phyloP scores from a whole-genome alignment of 805 yeast species.

The Saturnispora halmiae region DNA sequence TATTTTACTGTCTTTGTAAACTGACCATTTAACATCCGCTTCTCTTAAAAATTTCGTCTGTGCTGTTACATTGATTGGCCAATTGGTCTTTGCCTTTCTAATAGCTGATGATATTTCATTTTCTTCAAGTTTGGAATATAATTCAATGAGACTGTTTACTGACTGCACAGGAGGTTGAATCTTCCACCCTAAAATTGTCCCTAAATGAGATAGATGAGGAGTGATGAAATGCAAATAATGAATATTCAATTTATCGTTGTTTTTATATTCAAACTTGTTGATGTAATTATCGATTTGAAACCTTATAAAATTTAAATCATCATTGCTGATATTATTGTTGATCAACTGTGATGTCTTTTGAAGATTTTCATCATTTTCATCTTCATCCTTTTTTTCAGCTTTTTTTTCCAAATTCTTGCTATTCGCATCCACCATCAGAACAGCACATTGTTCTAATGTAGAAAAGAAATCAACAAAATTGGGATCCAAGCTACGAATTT shows the following conservation, averaged over 20 bases:
- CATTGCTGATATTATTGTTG: neutral
- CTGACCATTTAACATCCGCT: conserved; percentile 36
- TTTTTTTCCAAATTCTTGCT: neutral
- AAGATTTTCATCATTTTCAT: neutral
- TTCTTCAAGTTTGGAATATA: conserved; percentile 34
- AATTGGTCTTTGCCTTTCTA: conserved; percentile 41
- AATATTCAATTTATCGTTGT: conserved; percentile 29
- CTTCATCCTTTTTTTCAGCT: neutral
- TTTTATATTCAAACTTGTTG: conserved; percentile 18
- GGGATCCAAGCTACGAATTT: conserved; percentile 31
- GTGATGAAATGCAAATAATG: conserved; percentile 40
- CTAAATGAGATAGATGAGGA: conserved; percentile 46
- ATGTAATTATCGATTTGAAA: conserved; percentile 35
- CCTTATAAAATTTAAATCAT: conserved; percentile 4
- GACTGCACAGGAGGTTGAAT: conserved; percentile 40
- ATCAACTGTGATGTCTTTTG: too few species aligned
- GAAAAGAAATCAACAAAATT: conserved; percentile 39
- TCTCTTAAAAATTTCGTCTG: conserved; percentile 22
- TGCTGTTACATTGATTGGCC: conserved; percentile 38
- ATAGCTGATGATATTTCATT: conserved; percentile 32
- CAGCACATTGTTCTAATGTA: conserved; percentile 37
- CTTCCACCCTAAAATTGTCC: conserved; percentile 41
- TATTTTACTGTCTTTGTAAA: conserved; percentile 43
- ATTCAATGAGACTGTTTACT: conserved; percentile 35
- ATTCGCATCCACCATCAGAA: conserved; percentile 24